These are phyloP conservation scores for Trametes punicea DNA, from an alignment of 768 basidiomycete species.

Conservation along the genomic window DNA sequence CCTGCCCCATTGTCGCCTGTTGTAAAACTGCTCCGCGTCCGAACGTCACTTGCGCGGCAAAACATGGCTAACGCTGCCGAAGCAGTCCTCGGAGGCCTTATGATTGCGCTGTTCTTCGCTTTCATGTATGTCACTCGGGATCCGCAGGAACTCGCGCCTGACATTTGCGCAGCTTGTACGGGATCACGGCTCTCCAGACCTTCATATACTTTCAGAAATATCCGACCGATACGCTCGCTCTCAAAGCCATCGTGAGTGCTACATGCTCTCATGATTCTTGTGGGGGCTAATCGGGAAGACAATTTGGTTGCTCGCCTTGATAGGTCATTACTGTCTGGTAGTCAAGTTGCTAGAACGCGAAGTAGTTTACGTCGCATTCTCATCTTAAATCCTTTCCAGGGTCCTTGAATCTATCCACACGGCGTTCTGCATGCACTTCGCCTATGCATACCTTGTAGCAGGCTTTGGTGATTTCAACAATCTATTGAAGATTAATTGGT, in stretches of 20 bases:
- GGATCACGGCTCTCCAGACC: conserved; percentile 17
- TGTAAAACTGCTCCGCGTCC: no score
- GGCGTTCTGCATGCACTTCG: conserved; percentile 16
- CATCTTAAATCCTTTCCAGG: conserved; percentile 2
- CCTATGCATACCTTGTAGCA: conserved; percentile 11
- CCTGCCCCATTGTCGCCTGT: no score
- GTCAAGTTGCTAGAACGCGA: background rate
- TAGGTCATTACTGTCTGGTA: conserved; percentile 4
- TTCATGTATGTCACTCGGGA: conserved; percentile 8
- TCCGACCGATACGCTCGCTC: background rate
- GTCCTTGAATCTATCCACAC: conserved; percentile 16
- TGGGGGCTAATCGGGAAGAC: no score
- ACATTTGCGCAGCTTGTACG: conserved; percentile 5
- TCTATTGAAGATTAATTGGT: conserved; percentile 8
- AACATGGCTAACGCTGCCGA: conserved; percentile 9
- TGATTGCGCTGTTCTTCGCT: conserved; percentile 17
- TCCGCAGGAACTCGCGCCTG: background rate
- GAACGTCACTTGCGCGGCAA: background rate
- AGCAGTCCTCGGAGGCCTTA: conserved; percentile 12
- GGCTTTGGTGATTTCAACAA: conserved; percentile 5
- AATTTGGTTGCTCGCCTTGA: no score
- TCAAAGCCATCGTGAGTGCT: conserved; percentile 6
- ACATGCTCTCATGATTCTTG: no score
- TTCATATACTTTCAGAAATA: conserved; percentile 16
- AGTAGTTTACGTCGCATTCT: background rate